These are phyloP conservation scores for Phytophthora sojae DNA, from an alignment of 352 stramenopile genomes.

Conservation along the genomic window DNA sequence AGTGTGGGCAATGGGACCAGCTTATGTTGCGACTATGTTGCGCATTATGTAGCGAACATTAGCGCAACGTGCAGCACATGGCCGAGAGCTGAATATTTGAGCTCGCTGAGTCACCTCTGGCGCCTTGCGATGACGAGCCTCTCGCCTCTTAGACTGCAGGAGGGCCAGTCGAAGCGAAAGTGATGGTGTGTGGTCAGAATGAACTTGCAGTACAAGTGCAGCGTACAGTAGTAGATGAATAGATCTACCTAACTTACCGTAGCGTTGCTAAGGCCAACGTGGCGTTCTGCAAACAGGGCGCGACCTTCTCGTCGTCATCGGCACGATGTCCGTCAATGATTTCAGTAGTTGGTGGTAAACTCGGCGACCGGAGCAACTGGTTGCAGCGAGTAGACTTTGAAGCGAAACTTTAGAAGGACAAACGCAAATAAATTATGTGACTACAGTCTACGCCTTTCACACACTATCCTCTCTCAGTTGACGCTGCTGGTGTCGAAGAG, in stretches of 20 bases:
- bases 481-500: slow-evolving; percentile 24
- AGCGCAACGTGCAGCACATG: slow-evolving; percentile 15
- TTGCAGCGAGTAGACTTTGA: slow-evolving; percentile 4
- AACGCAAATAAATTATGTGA: slow-evolving; percentile 41
- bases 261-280: not conserved
- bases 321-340: slow-evolving; percentile 8
- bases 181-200: not conserved
- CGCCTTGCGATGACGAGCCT: slow-evolving; percentile 11
- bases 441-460: slow-evolving; percentile 27
- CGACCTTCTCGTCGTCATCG: not conserved
- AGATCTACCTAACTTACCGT: not conserved
- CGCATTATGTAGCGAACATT: not conserved
- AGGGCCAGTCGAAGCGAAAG: slow-evolving; percentile 16
- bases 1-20: slow-evolving; percentile 6
- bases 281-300: slow-evolving; percentile 14
- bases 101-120: slow-evolving; percentile 13
- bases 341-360: slow-evolving; percentile 19
- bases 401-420: slow-evolving; percentile 29
- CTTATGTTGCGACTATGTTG: slow-evolving; percentile 17
- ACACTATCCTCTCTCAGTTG: slow-evolving; percentile 22
- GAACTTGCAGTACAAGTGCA: not conserved
- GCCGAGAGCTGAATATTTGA: slow-evolving; percentile 18
- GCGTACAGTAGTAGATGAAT: not conserved
- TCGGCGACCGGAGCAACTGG: not conserved
- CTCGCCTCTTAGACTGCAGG: slow-evolving; percentile 8